Evolutionary conservation across 2,329 filamentous ascomycete genomes (phyloP).

Genomic region (Ophiocordyceps camponoti-saundersi): DNA sequence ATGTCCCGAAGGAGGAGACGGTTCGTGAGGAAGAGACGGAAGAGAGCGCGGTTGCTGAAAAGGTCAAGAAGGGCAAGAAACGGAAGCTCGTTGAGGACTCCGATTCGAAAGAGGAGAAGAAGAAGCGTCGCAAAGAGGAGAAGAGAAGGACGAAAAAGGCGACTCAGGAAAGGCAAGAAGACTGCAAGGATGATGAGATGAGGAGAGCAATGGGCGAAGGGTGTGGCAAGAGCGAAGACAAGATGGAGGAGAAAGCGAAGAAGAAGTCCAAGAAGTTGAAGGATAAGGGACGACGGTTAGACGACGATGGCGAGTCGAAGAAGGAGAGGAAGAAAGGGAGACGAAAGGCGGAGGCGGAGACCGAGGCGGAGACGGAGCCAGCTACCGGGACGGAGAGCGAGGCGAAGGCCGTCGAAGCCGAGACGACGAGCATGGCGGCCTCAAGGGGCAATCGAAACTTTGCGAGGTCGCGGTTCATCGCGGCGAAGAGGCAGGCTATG

Average conservation of each 20-base stretch:
- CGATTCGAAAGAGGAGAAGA: slow-evolving; percentile 16
- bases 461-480: slow-evolving; percentile 67
- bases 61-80: slow-evolving; percentile 29
- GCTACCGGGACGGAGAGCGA: slow-evolving; percentile 14
- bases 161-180: slow-evolving; percentile 5
- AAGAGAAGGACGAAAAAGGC: slow-evolving; percentile 13
- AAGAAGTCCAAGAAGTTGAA: slow-evolving; percentile 11
- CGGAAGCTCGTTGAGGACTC: slow-evolving; percentile 21
- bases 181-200: slow-evolving; percentile 4
- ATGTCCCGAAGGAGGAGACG: slow-evolving; percentile 28
- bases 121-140: slow-evolving; percentile 19
- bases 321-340: slow-evolving; percentile 16
- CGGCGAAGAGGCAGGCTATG: slow-evolving; percentile 71
- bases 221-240: slow-evolving; percentile 15
- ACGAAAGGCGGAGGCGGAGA: slow-evolving; percentile 27
- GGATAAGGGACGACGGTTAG: slow-evolving; percentile 4
- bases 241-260: neutral
- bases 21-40: slow-evolving; percentile 27
- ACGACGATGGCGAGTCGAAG: neutral
- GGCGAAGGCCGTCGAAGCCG: slow-evolving; percentile 19
- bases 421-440: slow-evolving; percentile 24
- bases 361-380: slow-evolving; percentile 1
- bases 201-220: slow-evolving; percentile 17
- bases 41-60: slow-evolving; percentile 27
- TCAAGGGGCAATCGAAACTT: slow-evolving; percentile 46